Percentiles rank a stretch among this genome's conserved stretches.
These are phyloP conservation scores for Colletotrichum magnum DNA, from an alignment of 2,329 filamentous ascomycete species.

Conservation along the genomic window DNA sequence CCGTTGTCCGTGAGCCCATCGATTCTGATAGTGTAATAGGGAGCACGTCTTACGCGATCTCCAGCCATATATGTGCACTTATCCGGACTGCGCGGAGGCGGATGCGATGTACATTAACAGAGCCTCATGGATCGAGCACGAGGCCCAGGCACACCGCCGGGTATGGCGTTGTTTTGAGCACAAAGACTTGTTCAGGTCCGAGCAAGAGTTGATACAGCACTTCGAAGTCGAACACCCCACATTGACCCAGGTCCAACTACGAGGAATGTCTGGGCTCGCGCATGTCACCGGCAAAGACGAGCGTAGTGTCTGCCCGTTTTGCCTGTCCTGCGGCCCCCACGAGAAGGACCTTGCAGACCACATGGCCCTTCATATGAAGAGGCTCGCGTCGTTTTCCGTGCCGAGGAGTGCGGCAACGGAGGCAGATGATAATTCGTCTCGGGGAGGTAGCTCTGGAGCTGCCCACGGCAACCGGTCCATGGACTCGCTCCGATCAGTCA, in stretches of 20 bases:
- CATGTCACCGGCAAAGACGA: not conserved
- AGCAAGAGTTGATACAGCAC: not conserved
- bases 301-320: not conserved
- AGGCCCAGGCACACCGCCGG: not conserved
- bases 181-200: not conserved
- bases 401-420: not conserved
- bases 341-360: not conserved
- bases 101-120: not conserved
- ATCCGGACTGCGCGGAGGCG: not conserved
- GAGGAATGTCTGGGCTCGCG: not conserved
- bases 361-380: slow-evolving; percentile 25
- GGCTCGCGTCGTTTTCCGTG: slow-evolving; percentile 12
- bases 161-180: slow-evolving; percentile 25
- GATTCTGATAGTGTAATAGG: not conserved
- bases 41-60: slow-evolving; percentile 20
- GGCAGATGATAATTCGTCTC: not conserved
- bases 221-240: not conserved
- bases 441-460: not conserved
- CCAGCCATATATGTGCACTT: slow-evolving; percentile 26
- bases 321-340: not conserved
- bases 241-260: not conserved
- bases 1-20: too few species aligned
- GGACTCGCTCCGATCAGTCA: not conserved
- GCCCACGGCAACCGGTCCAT: not conserved
- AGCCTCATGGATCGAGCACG: slow-evolving; percentile 13